Conservation (phyloP, 2,329 filamentous ascomycete species). For the Amphichorda felina region DNA sequence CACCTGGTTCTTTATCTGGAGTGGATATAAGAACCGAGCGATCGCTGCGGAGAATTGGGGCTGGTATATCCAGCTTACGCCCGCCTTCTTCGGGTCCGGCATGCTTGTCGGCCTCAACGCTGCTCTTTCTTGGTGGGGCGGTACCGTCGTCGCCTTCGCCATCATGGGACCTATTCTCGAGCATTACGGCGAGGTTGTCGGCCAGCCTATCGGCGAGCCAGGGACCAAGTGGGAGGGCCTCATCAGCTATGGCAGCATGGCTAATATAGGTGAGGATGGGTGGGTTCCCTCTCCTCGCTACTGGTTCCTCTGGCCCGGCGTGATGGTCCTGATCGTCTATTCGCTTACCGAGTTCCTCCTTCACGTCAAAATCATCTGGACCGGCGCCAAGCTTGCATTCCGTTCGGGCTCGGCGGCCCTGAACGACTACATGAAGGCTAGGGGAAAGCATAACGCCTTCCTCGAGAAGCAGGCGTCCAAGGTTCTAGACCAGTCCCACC, state of each 20-base stretch:
- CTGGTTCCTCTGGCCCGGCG: conserved; percentile 31
- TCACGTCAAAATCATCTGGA: conserved; percentile 23
- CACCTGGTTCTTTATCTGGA: conserved; percentile 43
- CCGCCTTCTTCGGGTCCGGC: conserved; percentile 47
- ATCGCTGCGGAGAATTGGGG: conserved; percentile 50
- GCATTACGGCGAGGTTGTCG: conserved; percentile 39
- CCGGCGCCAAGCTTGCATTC: conserved; percentile 20
- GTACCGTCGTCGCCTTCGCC: conserved; percentile 42
- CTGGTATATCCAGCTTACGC: conserved; percentile 47
- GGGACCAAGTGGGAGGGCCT: conserved; percentile 13
- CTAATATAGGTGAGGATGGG: conserved; percentile 11
- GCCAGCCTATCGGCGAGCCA: conserved; percentile 18
- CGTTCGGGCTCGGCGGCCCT: conserved; percentile 15
- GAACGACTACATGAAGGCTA: conserved; percentile 16
- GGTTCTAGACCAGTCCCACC: conserved; percentile 14
- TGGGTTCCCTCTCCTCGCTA: conserved; percentile 24
- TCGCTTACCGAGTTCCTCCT: conserved; percentile 26
- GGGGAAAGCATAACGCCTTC: conserved; percentile 17
- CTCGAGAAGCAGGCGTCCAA: conserved; percentile 23
- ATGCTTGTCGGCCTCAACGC: conserved; percentile 42
- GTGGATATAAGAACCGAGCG: conserved; percentile 33
- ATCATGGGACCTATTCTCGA: conserved; percentile 34
- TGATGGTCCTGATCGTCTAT: conserved; percentile 30
- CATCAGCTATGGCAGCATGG: conserved; percentile 18
- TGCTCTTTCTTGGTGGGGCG: conserved; percentile 43